phyloP scores from a whole-genome alignment of 805 yeast genomes.

The Ogataea saltuana region DNA sequence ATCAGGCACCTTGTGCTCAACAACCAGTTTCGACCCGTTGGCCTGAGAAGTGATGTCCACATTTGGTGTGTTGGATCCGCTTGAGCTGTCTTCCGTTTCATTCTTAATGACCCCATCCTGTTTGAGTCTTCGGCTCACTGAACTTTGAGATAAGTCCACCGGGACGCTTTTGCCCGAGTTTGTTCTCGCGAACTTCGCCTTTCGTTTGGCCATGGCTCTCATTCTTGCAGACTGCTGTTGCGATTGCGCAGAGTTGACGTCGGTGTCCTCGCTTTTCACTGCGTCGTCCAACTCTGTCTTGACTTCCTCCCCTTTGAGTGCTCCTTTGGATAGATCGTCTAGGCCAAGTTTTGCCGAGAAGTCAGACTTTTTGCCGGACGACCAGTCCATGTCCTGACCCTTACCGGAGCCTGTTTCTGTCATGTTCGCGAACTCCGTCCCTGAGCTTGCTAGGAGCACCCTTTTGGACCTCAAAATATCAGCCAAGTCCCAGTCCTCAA shows the following conservation, averaged over 20 bases:
- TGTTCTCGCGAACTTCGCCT: conserved; percentile 71
- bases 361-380: conserved; percentile 28
- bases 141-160: conserved; percentile 71
- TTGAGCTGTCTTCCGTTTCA: conserved; percentile 18
- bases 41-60: conserved; percentile 70
- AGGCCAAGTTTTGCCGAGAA: conserved; percentile 34
- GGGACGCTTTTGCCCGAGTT: conserved; percentile 46
- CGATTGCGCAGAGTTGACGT: conserved; percentile 7
- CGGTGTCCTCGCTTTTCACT: conserved; percentile 11
- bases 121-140: conserved; percentile 57
- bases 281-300: conserved; percentile 10
- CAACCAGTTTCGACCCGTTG: conserved; percentile 78
- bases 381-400: conserved; percentile 9
- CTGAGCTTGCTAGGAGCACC: conserved; percentile 66
- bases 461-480: conserved; percentile 52
- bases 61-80: conserved; percentile 30
- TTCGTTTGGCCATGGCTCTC: conserved; percentile 92
- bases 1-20: conserved; percentile 72
- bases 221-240: conserved; percentile 65
- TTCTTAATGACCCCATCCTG: conserved; percentile 39
- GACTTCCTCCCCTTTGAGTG: conserved; percentile 9
- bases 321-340: conserved; percentile 25
- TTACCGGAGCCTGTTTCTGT: conserved; percentile 11
- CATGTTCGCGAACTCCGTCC: conserved; percentile 36
- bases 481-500: conserved; percentile 51